Evolutionary conservation across 768 basidiomycete species (phyloP).

Genomic region (Amanita rimosa): DNA sequence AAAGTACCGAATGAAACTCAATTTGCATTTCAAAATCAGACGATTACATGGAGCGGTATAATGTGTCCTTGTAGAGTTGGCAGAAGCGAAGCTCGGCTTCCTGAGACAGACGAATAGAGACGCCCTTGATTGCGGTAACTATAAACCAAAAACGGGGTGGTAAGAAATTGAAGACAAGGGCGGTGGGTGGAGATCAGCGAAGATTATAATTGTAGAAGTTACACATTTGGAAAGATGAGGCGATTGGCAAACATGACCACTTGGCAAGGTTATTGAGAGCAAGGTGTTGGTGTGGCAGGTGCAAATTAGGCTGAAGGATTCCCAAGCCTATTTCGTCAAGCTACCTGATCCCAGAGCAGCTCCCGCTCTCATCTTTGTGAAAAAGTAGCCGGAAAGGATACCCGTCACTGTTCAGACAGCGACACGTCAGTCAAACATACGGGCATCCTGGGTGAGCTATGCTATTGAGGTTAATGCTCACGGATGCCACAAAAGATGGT

Average conservation of each 20-base stretch:
- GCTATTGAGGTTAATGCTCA: conserved; percentile 27
- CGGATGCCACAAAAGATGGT: conserved; percentile 51
- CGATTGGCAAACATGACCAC: background rate
- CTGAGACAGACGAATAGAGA: background rate
- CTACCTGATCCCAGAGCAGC: conserved; percentile 4
- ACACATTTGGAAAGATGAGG: background rate
- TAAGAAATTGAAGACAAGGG: conserved; percentile 1
- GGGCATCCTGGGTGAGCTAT: conserved; percentile 7
- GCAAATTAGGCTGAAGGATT: background rate
- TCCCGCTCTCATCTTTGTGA: conserved; percentile 46
- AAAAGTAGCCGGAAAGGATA: conserved; percentile 58
- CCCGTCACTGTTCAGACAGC: conserved; percentile 42
- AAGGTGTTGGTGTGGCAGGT: background rate
- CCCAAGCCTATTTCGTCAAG: background rate
- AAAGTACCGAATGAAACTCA: background rate
- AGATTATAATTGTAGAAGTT: background rate
- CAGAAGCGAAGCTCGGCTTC: background rate
- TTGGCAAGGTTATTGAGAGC: background rate
- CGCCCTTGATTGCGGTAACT: conserved; percentile 3
- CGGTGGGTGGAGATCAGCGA: conserved; percentile 3
- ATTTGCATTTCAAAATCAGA: background rate
- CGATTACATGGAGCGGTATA: background rate
- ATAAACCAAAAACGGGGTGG: background rate
- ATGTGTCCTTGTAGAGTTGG: background rate
- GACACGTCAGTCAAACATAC: conserved; percentile 13